Percentiles rank a stretch among this genome's conserved stretches.
Evolutionary conservation across 768 basidiomycete genomes (phyloP).

Genomic region (Amanita molliuscula): DNA sequence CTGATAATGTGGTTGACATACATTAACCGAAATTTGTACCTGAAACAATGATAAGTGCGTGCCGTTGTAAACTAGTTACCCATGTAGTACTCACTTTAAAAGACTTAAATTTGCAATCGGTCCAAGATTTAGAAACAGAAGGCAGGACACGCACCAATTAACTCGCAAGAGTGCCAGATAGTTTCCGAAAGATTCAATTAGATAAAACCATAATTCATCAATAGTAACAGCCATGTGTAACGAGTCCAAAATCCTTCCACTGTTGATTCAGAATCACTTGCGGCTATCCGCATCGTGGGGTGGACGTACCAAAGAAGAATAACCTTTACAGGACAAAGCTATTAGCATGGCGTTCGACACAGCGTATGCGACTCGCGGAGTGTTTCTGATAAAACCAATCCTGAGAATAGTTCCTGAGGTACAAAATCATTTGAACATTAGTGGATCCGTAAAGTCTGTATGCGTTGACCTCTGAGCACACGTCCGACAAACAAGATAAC

Average conservation of each 20-base stretch:
- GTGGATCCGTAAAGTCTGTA: slow-evolving; percentile 7
- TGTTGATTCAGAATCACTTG: not conserved
- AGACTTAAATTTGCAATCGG: not conserved
- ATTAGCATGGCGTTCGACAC: not conserved
- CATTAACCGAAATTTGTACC: not conserved
- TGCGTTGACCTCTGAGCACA: not conserved
- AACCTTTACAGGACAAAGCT: not conserved
- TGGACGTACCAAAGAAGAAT: not conserved
- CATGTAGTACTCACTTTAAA: not conserved
- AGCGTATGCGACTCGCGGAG: not conserved
- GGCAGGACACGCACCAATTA: not conserved
- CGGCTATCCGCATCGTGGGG: not conserved
- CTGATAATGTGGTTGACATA: not conserved
- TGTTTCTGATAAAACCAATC: slow-evolving; percentile 8
- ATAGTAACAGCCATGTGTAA: not conserved
- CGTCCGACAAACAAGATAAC: not conserved
- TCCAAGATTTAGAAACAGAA: not conserved
- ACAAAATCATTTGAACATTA: slow-evolving; percentile 6
- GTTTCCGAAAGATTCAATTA: slow-evolving; percentile 1
- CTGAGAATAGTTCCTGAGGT: slow-evolving; percentile 8
- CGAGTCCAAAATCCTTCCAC: not conserved
- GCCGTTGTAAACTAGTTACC: no score
- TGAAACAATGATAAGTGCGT: not conserved
- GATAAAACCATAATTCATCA: not conserved
- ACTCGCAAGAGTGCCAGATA: not conserved